Evolutionary conservation across 768 basidiomycete species (phyloP), one percentile per base, ranked within the genome.

Genomic region (Phanerochaete sordida): DNA sequence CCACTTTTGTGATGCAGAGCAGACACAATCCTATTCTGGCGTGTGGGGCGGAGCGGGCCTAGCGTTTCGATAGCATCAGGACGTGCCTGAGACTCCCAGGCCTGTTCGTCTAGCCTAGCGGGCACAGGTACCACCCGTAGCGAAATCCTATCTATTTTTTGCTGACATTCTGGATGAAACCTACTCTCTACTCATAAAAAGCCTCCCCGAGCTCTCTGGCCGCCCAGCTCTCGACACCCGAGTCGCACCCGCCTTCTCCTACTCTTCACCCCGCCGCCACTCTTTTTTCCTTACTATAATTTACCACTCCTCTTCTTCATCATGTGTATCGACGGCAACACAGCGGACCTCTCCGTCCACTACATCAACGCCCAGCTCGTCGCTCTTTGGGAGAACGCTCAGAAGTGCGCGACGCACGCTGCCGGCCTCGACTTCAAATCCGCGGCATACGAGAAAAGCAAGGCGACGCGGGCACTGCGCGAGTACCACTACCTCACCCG

Each of bases 291-390:
- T 16, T 19, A 12, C 19, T 23, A 6, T 19, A 28, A 9, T 11
- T n/a, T 31, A 28, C 31, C 59, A 55, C 6, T 15, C 39, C 3
- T 19, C 50, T 33, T 54, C 11, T n/a, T 26, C 28, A 27, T 12
- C 13, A 66, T 70, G 69, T 68, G 67, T 55, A 55, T 62, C 33
- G 69, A 65, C 60, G 65, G 63, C 49, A 69, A 69, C 37, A 57
- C 58, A 23, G 68, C 68, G 1, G 62, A 65, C 1, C 67, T 65
- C 24, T 65, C 66, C 9, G 59, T 60, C 23, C 63, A 60, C 33
- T 70, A 67, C 55, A 37, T 70, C 47, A 68, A 68, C 55, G 60
- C 60, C 9, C 70, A 69, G 49, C 65, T 69, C 21, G 28, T 43
- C 7, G 62, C 63, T 6, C 61, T 67, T 12, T 65, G 66, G 58